phyloP scores from a whole-genome alignment of 2,329 filamentous ascomycete species.

The Fusarium illudens region DNA sequence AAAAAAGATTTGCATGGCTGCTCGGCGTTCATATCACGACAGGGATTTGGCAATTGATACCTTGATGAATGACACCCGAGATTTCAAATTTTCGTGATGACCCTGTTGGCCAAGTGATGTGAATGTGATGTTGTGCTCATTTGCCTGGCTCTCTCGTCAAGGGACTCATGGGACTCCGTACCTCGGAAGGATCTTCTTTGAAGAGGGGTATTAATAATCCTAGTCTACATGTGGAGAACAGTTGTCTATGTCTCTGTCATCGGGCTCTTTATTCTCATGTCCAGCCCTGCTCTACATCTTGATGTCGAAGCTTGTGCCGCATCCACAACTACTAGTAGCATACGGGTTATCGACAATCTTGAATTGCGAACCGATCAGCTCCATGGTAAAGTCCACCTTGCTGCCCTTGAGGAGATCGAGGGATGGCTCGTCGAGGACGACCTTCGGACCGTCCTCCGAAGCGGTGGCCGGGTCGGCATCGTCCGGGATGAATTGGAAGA shows the following conservation, averaged over 20 bases:
- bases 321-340: conserved; percentile 94
- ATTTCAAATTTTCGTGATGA: conserved; percentile 44
- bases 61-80: conserved; percentile 53
- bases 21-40: conserved; percentile 54
- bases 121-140: neutral
- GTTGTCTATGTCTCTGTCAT: conserved; percentile 20
- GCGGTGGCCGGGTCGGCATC: conserved; percentile 46
- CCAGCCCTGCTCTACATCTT: conserved; percentile 60
- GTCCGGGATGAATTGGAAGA: conserved; percentile 76
- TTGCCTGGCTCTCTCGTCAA: neutral
- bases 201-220: conserved; percentile 33
- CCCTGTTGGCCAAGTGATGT: neutral
- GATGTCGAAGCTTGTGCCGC: conserved; percentile 97
- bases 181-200: neutral
- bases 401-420: conserved; percentile 90
- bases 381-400: conserved; percentile 95
- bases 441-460: conserved; percentile 65
- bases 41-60: conserved; percentile 52
- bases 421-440: conserved; percentile 88
- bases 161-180: too few species aligned
- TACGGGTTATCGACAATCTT: conserved; percentile 94
- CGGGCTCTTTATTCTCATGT: neutral
- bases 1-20: conserved; percentile 49
- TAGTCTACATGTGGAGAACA: conserved; percentile 16
- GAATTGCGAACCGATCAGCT: conserved; percentile 89